phyloP scores from a whole-genome alignment of 2,329 filamentous ascomycete genomes.

The Stachybotrys chartarum region DNA sequence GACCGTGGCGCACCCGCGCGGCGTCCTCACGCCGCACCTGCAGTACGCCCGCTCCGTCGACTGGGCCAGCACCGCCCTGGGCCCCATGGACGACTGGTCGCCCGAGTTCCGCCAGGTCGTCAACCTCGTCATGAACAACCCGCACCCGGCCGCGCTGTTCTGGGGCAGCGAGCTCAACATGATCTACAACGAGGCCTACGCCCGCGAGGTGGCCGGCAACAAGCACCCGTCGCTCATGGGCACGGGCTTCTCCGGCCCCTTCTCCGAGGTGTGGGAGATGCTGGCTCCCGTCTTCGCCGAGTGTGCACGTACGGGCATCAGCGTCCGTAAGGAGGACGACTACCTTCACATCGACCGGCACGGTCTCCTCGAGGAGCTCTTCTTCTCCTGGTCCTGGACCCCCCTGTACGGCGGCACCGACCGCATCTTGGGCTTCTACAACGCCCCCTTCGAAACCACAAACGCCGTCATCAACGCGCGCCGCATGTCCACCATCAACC shows the following conservation, averaged over 20 bases:
- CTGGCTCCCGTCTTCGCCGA: slow-evolving; percentile 24
- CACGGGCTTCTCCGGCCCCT: slow-evolving; percentile 47
- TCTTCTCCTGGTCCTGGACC: slow-evolving; percentile 29
- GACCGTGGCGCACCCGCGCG: slow-evolving; percentile 21
- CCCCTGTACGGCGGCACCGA: slow-evolving; percentile 28
- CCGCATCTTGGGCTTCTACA: slow-evolving; percentile 30
- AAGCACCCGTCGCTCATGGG: slow-evolving; percentile 58
- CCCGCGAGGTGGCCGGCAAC: slow-evolving; percentile 49
- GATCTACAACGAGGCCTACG: slow-evolving; percentile 56
- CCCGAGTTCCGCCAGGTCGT: slow-evolving; percentile 33
- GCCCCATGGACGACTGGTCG: slow-evolving; percentile 35
- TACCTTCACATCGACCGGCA: slow-evolving; percentile 21
- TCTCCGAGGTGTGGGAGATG: slow-evolving; percentile 39
- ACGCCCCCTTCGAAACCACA: slow-evolving; percentile 30
- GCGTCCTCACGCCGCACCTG: slow-evolving; percentile 20
- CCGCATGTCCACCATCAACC: slow-evolving; percentile 24
- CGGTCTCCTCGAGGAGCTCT: slow-evolving; percentile 31
- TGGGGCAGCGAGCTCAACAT: slow-evolving; percentile 56
- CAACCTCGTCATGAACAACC: slow-evolving; percentile 29
- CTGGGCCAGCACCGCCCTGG: slow-evolving; percentile 36
- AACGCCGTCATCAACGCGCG: slow-evolving; percentile 23
- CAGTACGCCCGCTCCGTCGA: slow-evolving; percentile 24
- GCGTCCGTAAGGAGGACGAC: slow-evolving; percentile 25
- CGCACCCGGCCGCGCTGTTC: slow-evolving; percentile 45
- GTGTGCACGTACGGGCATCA: slow-evolving; percentile 24